Conservation (phyloP, 1,284 basidiomycete species). For the Ceratobasidium sp. region DNA sequence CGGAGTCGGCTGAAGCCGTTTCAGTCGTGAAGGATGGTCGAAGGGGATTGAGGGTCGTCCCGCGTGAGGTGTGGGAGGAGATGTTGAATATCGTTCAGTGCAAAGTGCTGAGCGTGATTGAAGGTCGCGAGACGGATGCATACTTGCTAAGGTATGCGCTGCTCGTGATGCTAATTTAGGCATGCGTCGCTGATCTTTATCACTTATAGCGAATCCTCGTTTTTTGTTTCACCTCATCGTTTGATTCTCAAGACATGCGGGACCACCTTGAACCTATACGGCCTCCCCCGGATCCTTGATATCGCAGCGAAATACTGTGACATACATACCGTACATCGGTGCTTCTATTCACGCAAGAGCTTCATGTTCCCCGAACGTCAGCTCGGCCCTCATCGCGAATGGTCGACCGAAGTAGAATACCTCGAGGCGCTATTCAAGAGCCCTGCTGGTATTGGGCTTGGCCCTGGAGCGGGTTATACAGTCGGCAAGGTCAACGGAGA, state of each 20-base stretch:
- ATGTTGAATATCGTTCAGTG: constrained; percentile 99
- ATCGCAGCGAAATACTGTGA: constrained; percentile 86
- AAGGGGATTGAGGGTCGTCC: constrained; percentile 82
- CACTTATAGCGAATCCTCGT: constrained; percentile 88
- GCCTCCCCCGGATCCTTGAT: constrained; percentile 91
- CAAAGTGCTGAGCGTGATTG: constrained; percentile 92
- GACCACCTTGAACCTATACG: constrained; percentile 96
- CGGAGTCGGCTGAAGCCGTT: constrained; percentile 73
- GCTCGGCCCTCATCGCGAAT: constrained; percentile 92
- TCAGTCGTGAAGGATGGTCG: constrained; percentile 51
- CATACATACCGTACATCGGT: constrained; percentile 81
- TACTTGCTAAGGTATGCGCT: constrained; percentile 91
- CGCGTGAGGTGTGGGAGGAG: constrained; percentile 89
- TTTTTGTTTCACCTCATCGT: constrained; percentile 96
- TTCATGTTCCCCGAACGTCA: constrained; percentile 99
- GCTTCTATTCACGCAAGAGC: constrained; percentile 98
- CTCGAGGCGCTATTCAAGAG: constrained; percentile 89
- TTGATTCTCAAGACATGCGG: constrained; percentile 99
- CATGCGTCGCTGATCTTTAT: constrained; percentile 31
- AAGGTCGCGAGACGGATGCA: constrained; percentile 91
- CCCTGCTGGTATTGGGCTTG: constrained; percentile 46
- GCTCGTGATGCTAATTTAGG: constrained; percentile 7
- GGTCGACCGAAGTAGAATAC: constrained; percentile 93
- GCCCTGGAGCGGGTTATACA: constrained; percentile 88
- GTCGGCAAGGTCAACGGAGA: constrained; percentile 99